phyloP scores from a whole-genome alignment of 1,139 yeast species.

The Meyerozyma athensensis region DNA sequence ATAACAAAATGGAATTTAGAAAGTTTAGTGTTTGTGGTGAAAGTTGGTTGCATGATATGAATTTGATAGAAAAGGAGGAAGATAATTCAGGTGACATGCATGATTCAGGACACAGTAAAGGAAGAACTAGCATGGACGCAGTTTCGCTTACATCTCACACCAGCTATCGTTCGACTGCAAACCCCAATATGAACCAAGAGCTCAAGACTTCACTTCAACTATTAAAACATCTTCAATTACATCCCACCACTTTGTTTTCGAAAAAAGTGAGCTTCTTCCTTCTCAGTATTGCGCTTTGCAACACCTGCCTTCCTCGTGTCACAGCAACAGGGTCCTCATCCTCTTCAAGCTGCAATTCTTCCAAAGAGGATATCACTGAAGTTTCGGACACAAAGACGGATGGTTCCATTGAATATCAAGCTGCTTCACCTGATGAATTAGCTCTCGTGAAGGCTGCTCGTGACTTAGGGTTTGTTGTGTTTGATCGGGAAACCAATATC shows the following conservation, averaged over 20 bases:
- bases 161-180: conserved; percentile 37
- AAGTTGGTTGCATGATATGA: conserved; percentile 83
- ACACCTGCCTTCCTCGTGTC: conserved; percentile 74
- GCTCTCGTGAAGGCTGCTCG: conserved; percentile 93
- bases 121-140: conserved; percentile 22
- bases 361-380: conserved; percentile 13
- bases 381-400: conserved; percentile 9
- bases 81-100: conserved; percentile 5
- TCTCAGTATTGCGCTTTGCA: conserved; percentile 80
- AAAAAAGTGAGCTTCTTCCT: conserved; percentile 74
- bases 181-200: conserved; percentile 29
- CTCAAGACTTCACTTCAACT: conserved; percentile 44
- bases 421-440: conserved; percentile 94
- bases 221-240: conserved; percentile 59
- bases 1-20: conserved; percentile 80
- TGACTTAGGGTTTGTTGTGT: conserved; percentile 83
- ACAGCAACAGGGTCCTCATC: neutral
- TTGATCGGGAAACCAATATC: conserved; percentile 56
- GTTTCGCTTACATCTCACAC: conserved; percentile 18
- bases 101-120: conserved; percentile 3
- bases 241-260: conserved; percentile 70
- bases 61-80: conserved; percentile 29
- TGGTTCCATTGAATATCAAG: conserved; percentile 67
- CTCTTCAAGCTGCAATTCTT: conserved; percentile 6
- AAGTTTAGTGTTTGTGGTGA: conserved; percentile 83